Conservation (phyloP, 345 rosid species). For the Brassica rapa region DNA sequence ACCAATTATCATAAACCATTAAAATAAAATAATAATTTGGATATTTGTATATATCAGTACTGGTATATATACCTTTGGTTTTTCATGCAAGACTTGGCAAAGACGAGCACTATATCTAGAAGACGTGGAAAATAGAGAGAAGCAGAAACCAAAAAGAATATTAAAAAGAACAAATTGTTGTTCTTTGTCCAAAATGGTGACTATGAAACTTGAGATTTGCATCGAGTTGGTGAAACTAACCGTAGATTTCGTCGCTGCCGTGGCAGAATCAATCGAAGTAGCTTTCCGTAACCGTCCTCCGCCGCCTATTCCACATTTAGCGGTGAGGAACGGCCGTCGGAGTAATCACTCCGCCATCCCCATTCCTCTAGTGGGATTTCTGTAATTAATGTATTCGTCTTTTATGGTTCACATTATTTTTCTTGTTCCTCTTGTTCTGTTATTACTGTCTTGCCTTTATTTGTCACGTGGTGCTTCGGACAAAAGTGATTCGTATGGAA, state of each 20-base stretch:
- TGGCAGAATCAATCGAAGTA: constrained; percentile 39
- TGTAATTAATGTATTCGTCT: constrained; percentile 22
- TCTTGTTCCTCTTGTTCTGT: constrained; percentile 10
- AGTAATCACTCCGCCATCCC: constrained; percentile 36
- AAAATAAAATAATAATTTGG: constrained; percentile 14
- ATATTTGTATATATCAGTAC: constrained; percentile 7
- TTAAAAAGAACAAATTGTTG: not conserved
- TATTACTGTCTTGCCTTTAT: constrained; percentile 10
- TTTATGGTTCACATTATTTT: not conserved
- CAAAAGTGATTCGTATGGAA: not conserved
- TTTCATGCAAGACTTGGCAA: constrained; percentile 33
- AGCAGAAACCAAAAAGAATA: constrained; percentile 10
- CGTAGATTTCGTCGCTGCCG: constrained; percentile 36
- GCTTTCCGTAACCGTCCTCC: constrained; percentile 41
- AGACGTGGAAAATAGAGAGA: constrained; percentile 38
- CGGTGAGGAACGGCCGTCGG: constrained; percentile 25
- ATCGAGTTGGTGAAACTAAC: constrained; percentile 39
- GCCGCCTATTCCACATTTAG: constrained; percentile 10
- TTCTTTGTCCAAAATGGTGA: constrained; percentile 32
- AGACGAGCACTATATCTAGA: constrained; percentile 12
- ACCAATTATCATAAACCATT: not conserved
- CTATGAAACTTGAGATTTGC: constrained; percentile 39
- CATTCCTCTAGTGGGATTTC: constrained; percentile 37
- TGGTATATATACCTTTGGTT: constrained; percentile 20
- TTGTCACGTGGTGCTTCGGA: constrained; percentile 13